Conservation (phyloP, 306 rosid species). For the Acacia melanoxylon region DNA sequence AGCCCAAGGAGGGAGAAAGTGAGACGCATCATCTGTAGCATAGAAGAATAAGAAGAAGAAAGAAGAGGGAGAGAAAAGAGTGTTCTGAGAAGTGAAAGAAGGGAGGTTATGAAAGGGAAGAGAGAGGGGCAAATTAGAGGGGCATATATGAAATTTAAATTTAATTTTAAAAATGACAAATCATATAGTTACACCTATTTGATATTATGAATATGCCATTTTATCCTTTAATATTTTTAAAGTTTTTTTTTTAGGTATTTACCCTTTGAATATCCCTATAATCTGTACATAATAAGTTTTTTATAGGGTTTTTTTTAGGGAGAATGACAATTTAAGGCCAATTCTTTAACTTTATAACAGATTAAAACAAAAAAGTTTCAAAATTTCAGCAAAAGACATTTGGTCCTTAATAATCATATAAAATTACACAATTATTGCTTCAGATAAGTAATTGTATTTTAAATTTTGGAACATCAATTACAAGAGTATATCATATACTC, state of each 20-base stretch:
- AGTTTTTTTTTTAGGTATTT: too few relatives aligned
- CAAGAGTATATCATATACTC: too few relatives aligned
- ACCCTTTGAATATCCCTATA: background rate
- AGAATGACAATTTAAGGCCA: background rate
- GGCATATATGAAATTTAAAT: background rate
- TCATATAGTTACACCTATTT: too few relatives aligned
- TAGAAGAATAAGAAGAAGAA: background rate
- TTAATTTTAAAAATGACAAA: too few relatives aligned
- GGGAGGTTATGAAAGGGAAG: constrained; percentile 72
- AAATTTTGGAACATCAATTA: background rate
- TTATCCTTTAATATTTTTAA: too few relatives aligned
- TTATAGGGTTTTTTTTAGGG: background rate
- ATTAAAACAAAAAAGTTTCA: background rate
- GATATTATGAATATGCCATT: too few relatives aligned
- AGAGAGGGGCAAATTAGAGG: constrained; percentile 46
- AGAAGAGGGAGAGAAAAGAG: background rate
- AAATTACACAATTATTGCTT: background rate
- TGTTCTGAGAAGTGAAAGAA: constrained; percentile 3
- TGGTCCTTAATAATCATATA: background rate
- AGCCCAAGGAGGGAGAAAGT: constrained; percentile 58
- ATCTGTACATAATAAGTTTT: background rate
- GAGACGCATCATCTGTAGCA: constrained; percentile 65
- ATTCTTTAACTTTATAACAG: background rate
- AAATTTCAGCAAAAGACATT: background rate
- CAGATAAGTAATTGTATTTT: background rate